These are phyloP conservation scores for Metschnikowia noctiluminum DNA, from an alignment of 805 yeast species.

Conservation along the genomic window DNA sequence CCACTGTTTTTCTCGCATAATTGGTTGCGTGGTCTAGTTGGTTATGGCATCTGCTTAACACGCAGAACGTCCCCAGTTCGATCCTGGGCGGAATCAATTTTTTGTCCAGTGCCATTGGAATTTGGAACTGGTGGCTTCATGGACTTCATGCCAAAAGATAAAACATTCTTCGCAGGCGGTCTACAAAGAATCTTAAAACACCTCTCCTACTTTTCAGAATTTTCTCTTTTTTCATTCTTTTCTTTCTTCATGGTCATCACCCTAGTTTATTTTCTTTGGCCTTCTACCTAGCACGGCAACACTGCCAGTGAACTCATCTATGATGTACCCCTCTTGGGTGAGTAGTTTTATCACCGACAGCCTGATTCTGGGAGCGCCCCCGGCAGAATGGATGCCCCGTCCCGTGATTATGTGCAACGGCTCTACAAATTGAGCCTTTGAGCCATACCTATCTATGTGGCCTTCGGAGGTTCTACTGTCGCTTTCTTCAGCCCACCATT, in stretches of 20 bases:
- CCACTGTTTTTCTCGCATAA: no score
- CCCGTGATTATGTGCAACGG: constrained; percentile 59
- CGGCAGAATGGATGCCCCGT: constrained; percentile 63
- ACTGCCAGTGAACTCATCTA: constrained; percentile 44
- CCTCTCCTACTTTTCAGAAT: no score
- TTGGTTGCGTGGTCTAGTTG: constrained; percentile 24
- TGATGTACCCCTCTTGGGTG: constrained; percentile 35
- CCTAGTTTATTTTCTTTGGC: background rate
- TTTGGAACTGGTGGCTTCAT: background rate
- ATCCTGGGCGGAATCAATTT: constrained; percentile 23
- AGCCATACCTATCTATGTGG: constrained; percentile 28
- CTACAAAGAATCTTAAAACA: no score
- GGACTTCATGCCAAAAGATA: background rate
- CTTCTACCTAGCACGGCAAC: constrained; percentile 44
- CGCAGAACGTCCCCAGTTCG: constrained; percentile 27
- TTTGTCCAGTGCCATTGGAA: background rate
- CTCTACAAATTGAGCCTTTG: constrained; percentile 37
- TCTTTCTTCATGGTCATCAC: background rate
- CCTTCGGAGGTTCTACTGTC: constrained; percentile 39
- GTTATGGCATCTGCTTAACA: constrained; percentile 26
- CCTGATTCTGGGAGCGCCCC: constrained; percentile 51
- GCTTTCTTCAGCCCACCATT: constrained; percentile 67
- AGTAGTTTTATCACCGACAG: constrained; percentile 41
- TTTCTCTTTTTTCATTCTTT: background rate
- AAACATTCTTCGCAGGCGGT: no score